A percentile compares a stretch with the other conserved stretches of the same genome.
phyloP scores from a whole-genome alignment of 495 filamentous ascomycete genomes.

The Aspergillus wentii region DNA sequence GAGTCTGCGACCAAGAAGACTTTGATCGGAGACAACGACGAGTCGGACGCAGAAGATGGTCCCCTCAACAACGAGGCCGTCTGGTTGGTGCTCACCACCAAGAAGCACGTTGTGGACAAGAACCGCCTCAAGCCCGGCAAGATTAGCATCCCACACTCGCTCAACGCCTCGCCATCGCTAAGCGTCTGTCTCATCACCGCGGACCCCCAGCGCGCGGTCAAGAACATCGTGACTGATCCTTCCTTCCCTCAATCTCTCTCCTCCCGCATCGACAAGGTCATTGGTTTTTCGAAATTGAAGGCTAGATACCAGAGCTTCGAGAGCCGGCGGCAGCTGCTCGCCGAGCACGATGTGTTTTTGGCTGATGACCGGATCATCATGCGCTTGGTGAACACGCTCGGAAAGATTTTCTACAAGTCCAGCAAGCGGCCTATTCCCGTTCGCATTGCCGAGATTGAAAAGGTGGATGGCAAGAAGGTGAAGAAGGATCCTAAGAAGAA shows the following conservation, averaged over 20 bases:
- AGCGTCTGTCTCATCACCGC: slow-evolving; percentile 80
- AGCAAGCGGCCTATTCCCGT: slow-evolving; percentile 86
- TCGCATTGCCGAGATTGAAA: slow-evolving; percentile 57
- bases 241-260: slow-evolving; percentile 70
- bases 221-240: slow-evolving; percentile 73
- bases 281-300: slow-evolving; percentile 78
- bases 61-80: slow-evolving; percentile 58
- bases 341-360: slow-evolving; percentile 83
- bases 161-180: slow-evolving; percentile 55
- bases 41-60: slow-evolving; percentile 38
- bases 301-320: slow-evolving; percentile 85
- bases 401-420: slow-evolving; percentile 82
- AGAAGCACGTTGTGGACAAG: slow-evolving; percentile 76
- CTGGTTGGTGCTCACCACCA: slow-evolving; percentile 84
- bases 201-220: slow-evolving; percentile 85
- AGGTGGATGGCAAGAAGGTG: slow-evolving; percentile 62
- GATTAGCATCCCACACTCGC: slow-evolving; percentile 60
- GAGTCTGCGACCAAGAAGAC: slow-evolving; percentile 61
- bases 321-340: slow-evolving; percentile 72
- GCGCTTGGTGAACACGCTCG: slow-evolving; percentile 68
- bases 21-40: slow-evolving; percentile 59
- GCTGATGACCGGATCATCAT: slow-evolving; percentile 79
- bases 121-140: slow-evolving; percentile 75
- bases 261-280: slow-evolving; percentile 71
- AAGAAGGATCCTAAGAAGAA: slow-evolving; percentile 44